phyloP scores from a whole-genome alignment of 2,329 filamentous ascomycete genomes.

The Penicillium nordicum region DNA sequence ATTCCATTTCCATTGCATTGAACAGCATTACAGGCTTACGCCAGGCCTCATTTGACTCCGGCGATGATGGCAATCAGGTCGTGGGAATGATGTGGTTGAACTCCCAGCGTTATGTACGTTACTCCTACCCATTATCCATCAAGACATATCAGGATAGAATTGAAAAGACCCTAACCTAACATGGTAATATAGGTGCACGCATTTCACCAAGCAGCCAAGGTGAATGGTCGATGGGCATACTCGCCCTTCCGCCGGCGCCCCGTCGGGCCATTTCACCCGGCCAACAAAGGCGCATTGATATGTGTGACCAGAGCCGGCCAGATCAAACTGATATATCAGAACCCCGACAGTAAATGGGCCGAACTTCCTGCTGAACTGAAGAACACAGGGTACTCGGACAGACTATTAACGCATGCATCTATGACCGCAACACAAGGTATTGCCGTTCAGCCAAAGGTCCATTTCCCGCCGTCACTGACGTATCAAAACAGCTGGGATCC shows the following conservation, averaged over 20 bases:
- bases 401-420: constrained; percentile 75
- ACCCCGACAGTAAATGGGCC: constrained; percentile 67
- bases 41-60: constrained; percentile 62
- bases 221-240: constrained; percentile 64
- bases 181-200: constrained; percentile 35
- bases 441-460: constrained; percentile 6
- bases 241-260: constrained; percentile 63
- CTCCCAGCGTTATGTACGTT: constrained; percentile 50
- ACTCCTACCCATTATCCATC: background rate
- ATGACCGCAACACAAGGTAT: constrained; percentile 71
- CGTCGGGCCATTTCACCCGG: constrained; percentile 65
- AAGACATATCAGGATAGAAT: background rate
- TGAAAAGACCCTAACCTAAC: constrained; percentile 1
- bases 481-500: constrained; percentile 28
- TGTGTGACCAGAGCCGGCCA: constrained; percentile 71
- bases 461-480: constrained; percentile 8
- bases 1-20: constrained; percentile 67
- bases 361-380: constrained; percentile 73
- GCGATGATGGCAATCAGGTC: constrained; percentile 71
- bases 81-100: constrained; percentile 84
- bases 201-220: constrained; percentile 60
- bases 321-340: constrained; percentile 73
- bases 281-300: constrained; percentile 69
- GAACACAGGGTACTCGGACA: constrained; percentile 66
- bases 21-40: constrained; percentile 66